Percentiles rank a stretch among this genome's conserved stretches.
These are phyloP conservation scores for Neurospora tetrasperma DNA, from an alignment of 495 filamentous ascomycete species.

Conservation along the genomic window DNA sequence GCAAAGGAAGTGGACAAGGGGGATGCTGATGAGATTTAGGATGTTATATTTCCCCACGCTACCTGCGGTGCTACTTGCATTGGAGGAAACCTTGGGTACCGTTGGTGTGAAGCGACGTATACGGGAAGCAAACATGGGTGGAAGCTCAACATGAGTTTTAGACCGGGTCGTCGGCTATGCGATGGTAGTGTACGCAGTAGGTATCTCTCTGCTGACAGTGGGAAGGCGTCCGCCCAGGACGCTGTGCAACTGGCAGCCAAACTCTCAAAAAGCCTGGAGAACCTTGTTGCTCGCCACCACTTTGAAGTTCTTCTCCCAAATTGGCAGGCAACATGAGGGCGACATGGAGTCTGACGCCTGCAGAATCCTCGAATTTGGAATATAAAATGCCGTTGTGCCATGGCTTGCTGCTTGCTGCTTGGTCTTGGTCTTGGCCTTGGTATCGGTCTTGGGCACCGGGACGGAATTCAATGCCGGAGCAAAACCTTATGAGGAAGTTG, in stretches of 20 bases:
- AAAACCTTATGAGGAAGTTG: neutral
- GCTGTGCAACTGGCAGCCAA: neutral
- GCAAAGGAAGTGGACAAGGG: neutral
- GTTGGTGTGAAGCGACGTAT: neutral
- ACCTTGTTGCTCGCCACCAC: neutral
- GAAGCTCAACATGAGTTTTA: neutral
- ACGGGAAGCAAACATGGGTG: neutral
- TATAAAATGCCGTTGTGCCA: neutral
- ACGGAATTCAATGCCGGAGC: neutral
- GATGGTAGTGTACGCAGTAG: neutral
- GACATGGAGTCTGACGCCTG: neutral
- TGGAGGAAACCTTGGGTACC: neutral
- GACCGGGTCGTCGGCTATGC: neutral
- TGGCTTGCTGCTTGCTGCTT: neutral
- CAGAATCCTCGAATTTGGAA: too few relatives aligned
- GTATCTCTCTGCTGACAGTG: neutral
- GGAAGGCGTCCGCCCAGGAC: neutral
- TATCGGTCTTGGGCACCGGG: neutral
- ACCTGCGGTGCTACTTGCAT: neutral
- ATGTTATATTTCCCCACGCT: neutral
- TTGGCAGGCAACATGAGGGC: neutral
- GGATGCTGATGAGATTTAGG: neutral
- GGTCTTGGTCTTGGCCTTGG: neutral
- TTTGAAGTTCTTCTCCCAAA: neutral
- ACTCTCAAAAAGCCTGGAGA: neutral